Conservation (phyloP, 169 alveolate species). For the Eimeria falciformis region DNA sequence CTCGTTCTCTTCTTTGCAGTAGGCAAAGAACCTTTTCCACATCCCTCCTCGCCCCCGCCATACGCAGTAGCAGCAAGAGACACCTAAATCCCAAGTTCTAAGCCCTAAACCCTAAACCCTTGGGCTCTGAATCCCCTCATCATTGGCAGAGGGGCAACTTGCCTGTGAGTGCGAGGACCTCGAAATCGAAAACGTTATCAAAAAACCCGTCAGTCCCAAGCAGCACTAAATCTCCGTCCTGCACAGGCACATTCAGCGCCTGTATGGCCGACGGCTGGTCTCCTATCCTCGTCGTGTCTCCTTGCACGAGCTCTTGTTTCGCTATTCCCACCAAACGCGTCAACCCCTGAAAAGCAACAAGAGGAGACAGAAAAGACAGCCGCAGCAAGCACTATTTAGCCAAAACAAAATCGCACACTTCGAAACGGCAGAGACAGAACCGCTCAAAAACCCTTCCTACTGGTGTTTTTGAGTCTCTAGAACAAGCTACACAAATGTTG, state of each 20-base stretch:
- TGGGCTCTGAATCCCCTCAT: no score
- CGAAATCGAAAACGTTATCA: slow-evolving; percentile 82
- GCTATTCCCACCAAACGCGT: slow-evolving; percentile 56
- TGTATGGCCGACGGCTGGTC: slow-evolving; percentile 79
- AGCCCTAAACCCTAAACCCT: not conserved
- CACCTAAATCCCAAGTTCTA: not conserved
- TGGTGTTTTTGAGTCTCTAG: no score
- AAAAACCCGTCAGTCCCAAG: slow-evolving; percentile 85
- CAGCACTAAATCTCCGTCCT: slow-evolving; percentile 80
- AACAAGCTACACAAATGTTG: no score
- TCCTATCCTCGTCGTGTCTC: not conserved
- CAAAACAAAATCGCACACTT: no score
- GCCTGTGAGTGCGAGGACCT: slow-evolving; percentile 78
- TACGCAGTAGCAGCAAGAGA: not conserved
- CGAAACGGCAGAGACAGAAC: no score
- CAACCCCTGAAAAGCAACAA: slow-evolving; percentile 30
- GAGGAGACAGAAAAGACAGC: no score
- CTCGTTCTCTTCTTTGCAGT: no score
- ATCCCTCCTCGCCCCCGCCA: not conserved
- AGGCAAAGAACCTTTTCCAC: no score
- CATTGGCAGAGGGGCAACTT: not conserved
- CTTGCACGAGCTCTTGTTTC: slow-evolving; percentile 49
- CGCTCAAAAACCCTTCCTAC: no score
- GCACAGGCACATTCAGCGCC: slow-evolving; percentile 72
- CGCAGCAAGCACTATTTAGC: no score